Conservation (phyloP, 2,329 filamentous ascomycete species). For the Ceratocystis eucalypticola region DNA sequence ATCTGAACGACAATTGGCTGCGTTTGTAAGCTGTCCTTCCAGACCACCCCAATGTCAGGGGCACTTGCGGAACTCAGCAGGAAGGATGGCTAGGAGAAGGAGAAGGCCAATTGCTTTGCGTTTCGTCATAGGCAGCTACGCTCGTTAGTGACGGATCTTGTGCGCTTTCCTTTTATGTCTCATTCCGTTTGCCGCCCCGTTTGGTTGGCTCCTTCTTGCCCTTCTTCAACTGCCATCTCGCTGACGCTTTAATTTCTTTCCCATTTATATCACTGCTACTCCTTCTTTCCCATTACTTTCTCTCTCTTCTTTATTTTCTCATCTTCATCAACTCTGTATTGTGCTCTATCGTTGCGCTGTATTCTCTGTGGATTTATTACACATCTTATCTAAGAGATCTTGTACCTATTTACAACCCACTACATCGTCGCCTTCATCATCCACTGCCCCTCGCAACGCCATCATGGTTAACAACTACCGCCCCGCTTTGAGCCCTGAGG, state of each 20-base stretch:
- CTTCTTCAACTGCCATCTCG: background rate
- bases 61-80: background rate
- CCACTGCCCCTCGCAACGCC: background rate
- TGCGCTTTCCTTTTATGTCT: background rate
- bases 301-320: background rate
- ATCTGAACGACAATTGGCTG: background rate
- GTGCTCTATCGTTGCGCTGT: background rate
- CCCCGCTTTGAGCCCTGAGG: background rate
- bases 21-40: background rate
- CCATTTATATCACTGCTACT: background rate
- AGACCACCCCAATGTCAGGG: background rate
- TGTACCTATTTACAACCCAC: background rate
- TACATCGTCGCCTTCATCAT: background rate
- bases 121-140: constrained; percentile 8
- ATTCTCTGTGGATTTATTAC: background rate
- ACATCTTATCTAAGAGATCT: background rate
- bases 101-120: background rate
- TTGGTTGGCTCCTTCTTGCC: constrained; percentile 1
- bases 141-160: background rate
- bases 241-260: background rate
- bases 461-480: constrained; percentile 11
- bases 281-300: background rate
- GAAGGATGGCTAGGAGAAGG: background rate
- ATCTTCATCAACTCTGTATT: background rate
- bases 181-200: background rate